A percentile compares a stretch with the other conserved stretches of the same genome.
These are phyloP conservation scores for Aspergillus arachidicola DNA, from an alignment of 2,329 filamentous ascomycete genomes.

Conservation along the genomic window DNA sequence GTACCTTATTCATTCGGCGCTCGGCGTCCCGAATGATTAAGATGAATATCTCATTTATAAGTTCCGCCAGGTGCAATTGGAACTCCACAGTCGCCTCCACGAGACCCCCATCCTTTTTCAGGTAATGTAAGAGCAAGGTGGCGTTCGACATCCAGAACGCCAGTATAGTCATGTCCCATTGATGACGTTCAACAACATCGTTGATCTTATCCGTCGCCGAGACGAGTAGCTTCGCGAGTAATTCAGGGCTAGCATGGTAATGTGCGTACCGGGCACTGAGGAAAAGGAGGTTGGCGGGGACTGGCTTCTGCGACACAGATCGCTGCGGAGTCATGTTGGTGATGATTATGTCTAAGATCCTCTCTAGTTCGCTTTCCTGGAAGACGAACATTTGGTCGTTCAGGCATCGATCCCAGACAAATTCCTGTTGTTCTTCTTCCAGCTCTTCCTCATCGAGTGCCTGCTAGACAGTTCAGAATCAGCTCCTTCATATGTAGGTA, in stretches of 20 bases:
- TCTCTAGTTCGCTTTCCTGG: conserved; percentile 87
- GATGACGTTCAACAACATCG: conserved; percentile 88
- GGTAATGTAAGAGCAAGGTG: conserved; percentile 89
- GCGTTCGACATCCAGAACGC: conserved; percentile 99
- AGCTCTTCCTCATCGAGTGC: conserved; percentile 81
- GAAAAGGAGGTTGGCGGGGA: conserved; percentile 96
- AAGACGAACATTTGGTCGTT: conserved; percentile 99
- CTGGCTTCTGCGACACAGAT: conserved; percentile 94
- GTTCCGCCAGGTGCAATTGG: conserved; percentile 87
- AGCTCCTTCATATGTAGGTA: neutral
- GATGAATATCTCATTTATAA: conserved; percentile 98
- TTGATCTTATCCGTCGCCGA: conserved; percentile 96
- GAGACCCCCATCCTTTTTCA: conserved; percentile 89
- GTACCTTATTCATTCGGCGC: conserved; percentile 90
- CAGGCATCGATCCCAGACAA: conserved; percentile 90
- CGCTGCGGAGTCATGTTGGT: conserved; percentile 97
- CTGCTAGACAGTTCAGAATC: conserved; percentile 18
- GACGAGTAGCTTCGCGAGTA: conserved; percentile 77
- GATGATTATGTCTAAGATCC: conserved; percentile 92
- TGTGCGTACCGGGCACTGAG: conserved; percentile 94
- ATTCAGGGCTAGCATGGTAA: conserved; percentile 86
- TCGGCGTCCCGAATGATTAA: conserved; percentile 96
- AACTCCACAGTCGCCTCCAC: conserved; percentile 82
- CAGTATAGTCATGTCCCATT: conserved; percentile 99
- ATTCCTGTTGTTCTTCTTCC: conserved; percentile 88